Base-by-base conservation (phyloP, 768 basidiomycete species). In the Sarcodon aspratus region DNA sequence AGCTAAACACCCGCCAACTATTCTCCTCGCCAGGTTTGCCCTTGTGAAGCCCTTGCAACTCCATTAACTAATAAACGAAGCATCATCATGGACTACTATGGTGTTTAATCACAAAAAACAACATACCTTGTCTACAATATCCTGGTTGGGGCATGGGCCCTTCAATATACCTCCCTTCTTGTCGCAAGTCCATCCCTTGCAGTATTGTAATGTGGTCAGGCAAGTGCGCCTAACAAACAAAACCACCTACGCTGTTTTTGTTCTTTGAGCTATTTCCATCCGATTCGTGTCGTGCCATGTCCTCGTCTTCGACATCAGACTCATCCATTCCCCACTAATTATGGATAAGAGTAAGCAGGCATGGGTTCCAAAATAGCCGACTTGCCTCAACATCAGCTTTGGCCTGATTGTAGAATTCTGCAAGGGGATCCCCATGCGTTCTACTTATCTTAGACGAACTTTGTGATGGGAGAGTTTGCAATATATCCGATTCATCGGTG, bases 111-210 rank as follows among this genome's bases (percentile, higher is more conserved):
- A 27, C 21, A 32, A 36, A 13, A 44, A 11, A 17, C 18, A 9
- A 11, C 59, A 21, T 53, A 79, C 86, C 72, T 85, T 86, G 57
- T 82, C 80, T 33, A 87, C 71, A 44, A 91, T 74, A 55, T 82
- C 76, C 59, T 88, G 81, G 57, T 91, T 91, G 3, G 69, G 68
- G 50, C 77, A 79, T 4, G 58, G 57, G 1, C 48, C 56, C 11
- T 51, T 55, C 49, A 57, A 43, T 42, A 58, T 33, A 9, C 50
- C 57, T 27, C 67, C 66, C 54, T 73, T 75, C 12, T 64, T 64
- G 53, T 89, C 84, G 58, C 82, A 85, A 11, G 76, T 65, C 63
- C 77, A 89, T n/a, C 77, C 78, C 82, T 86, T 46, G 6, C 36
- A 55, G 50, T 3, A 46, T 42, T 15, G 50, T 51, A 12, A 46